Evolutionary conservation across 768 basidiomycete genomes (phyloP), one percentile per base, ranked within the genome.

Genomic region (Serendipita sp.): DNA sequence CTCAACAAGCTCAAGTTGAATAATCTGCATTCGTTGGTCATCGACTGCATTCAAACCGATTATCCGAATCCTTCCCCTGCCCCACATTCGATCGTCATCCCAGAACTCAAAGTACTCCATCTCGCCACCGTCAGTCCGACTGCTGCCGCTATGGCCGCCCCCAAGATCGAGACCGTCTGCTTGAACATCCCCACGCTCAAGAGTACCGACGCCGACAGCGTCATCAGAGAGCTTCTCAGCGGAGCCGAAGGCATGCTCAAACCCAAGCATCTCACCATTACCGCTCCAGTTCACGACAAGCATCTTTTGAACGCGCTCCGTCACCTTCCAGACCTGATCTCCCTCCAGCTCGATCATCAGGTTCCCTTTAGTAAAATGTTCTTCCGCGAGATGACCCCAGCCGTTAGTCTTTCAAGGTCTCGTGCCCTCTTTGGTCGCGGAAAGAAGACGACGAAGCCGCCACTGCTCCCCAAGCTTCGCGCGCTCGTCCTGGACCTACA

Each of bases 81-180:
- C 8, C 56, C 56, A 32, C 30, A 38, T 35, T 34, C 28, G 11
- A 32, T 60, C 28, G 56, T 60, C 56, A 28, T 60, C 32, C 56
- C 56, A n/a, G 16, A 32, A 10, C 56, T 60, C 56, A 60, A 60
- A 36, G 56, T 60, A 8, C 34, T 60, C 56, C 56, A 60, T n/a
- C 28, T 60, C 28, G 28, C 34, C 56, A 60, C 56, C 18, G 56
- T 60, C 23, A 60, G 16, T 8, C 56, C 56, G 8, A 60, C 56
- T n/a, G 36, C 36, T 8, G 56, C 56, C 10, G 28, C 30, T 8
- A 60, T 60, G 28, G 16, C 16, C 28, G 56, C 56, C 11, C 56
- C 56, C 28, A 38, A 60, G 36, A 23, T 60, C 56, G 56, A 60
- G 28, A 60, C 56, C 8, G 16, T 60, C 2, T 36, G 34, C 3